phyloP scores from a whole-genome alignment of 768 basidiomycete species.

The Multifurca ochricompacta region DNA sequence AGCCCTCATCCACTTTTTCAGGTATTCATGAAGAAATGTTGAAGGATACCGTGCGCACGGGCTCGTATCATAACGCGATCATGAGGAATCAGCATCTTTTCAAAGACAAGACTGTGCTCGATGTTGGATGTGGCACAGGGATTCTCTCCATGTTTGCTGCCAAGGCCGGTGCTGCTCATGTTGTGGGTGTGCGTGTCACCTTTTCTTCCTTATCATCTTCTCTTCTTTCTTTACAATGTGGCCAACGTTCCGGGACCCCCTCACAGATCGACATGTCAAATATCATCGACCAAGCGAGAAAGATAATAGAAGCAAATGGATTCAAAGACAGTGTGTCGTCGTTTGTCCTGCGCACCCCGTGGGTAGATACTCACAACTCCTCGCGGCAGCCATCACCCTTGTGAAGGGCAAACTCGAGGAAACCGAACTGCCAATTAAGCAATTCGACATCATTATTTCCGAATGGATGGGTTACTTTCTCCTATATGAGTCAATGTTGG shows the following conservation, averaged over 20 bases:
- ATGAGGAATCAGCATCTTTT: conserved; percentile 91
- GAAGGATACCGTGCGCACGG: conserved; percentile 92
- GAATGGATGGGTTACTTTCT: conserved; percentile 99
- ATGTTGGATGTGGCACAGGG: conserved; percentile 98
- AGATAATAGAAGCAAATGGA: conserved; percentile 93
- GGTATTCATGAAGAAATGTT: conserved; percentile 99
- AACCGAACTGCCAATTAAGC: conserved; percentile 71
- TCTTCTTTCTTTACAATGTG: neutral
- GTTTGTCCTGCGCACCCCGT: neutral
- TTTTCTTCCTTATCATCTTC: conserved; percentile 16
- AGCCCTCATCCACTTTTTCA: conserved; percentile 27
- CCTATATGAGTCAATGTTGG: conserved; percentile 98
- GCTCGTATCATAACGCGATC: conserved; percentile 92
- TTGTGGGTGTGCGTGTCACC: conserved; percentile 89
- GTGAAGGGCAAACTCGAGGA: conserved; percentile 99
- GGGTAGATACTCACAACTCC: neutral
- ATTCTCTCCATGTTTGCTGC: conserved; percentile 98
- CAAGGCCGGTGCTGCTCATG: conserved; percentile 88
- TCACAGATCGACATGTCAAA: conserved; percentile 98
- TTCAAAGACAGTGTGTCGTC: conserved; percentile 80
- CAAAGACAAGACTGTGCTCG: conserved; percentile 93
- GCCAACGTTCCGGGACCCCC: neutral
- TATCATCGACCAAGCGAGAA: conserved; percentile 98
- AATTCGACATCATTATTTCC: conserved; percentile 98
- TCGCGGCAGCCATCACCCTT: conserved; percentile 73